Evolutionary conservation across 305 asterid species (phyloP).

Genomic region (Fraxinus angustifolia): DNA sequence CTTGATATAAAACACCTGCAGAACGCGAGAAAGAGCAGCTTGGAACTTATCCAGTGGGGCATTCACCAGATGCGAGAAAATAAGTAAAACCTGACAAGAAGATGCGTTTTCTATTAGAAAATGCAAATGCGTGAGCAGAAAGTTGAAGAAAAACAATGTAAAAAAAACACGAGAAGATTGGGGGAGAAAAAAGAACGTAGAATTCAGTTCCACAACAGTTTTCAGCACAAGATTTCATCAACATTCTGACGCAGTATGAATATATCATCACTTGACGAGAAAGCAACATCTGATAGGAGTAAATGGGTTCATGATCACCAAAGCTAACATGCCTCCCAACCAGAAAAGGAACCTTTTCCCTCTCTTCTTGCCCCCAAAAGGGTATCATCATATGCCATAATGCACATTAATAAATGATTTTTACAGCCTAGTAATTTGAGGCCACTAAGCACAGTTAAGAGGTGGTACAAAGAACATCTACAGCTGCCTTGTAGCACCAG

Average conservation of each 20-base stretch:
- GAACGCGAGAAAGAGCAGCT: constrained; percentile 66
- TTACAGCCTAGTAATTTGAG: neutral
- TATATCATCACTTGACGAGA: neutral
- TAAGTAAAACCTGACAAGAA: constrained; percentile 61
- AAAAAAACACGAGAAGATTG: neutral
- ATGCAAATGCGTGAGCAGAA: neutral
- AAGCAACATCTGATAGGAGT: neutral
- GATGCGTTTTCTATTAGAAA: constrained; percentile 13
- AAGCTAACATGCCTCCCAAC: neutral
- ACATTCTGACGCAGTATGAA: neutral
- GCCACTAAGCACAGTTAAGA: neutral
- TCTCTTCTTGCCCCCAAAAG: neutral
- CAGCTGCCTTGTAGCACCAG: constrained; percentile 1
- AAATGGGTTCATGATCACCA: neutral
- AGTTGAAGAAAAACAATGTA: neutral
- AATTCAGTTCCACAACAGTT: constrained; percentile 6
- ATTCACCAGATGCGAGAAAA: constrained; percentile 76
- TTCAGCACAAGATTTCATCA: constrained; percentile 16
- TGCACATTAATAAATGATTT: neutral
- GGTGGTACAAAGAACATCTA: neutral
- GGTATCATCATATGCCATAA: neutral
- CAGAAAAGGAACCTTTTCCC: neutral
- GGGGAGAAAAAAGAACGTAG: neutral
- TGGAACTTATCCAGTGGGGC: constrained; percentile 79
- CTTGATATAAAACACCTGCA: constrained; percentile 57